Evolutionary conservation across 2,329 filamentous ascomycete genomes (phyloP).

Genomic region (Cladosporium sp.): DNA sequence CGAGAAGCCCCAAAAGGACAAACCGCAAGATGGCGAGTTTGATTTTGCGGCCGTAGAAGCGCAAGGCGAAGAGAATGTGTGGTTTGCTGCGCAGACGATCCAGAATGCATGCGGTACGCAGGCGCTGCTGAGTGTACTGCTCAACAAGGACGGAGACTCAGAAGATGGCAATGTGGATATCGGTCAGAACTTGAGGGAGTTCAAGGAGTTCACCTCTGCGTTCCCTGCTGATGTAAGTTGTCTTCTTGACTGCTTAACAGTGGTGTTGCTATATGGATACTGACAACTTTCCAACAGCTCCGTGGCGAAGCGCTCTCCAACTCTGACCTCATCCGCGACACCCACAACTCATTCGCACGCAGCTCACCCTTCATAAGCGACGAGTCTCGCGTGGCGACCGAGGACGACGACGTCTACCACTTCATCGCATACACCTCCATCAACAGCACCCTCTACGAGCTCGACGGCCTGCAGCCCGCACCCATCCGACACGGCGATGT

Average conservation of each 20-base stretch:
- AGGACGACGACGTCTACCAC: constrained; percentile 88
- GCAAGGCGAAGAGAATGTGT: constrained; percentile 47
- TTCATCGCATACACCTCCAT: constrained; percentile 93
- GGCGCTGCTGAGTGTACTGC: constrained; percentile 81
- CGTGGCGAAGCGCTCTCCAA: constrained; percentile 68
- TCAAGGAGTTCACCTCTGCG: constrained; percentile 81
- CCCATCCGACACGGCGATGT: constrained; percentile 77
- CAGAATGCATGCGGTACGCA: constrained; percentile 98
- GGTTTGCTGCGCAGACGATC: constrained; percentile 96
- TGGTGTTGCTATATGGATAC: too few species aligned
- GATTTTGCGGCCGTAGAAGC: constrained; percentile 61
- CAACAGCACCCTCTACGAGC: constrained; percentile 77
- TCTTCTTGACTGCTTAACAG: background rate
- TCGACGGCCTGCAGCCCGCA: constrained; percentile 88
- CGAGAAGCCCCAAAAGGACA: constrained; percentile 53
- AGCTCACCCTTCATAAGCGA: constrained; percentile 91
- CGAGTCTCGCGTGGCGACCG: constrained; percentile 66
- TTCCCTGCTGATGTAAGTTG: constrained; percentile 57
- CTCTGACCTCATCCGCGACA: constrained; percentile 53
- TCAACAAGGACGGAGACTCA: constrained; percentile 60
- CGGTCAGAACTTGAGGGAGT: constrained; percentile 65
- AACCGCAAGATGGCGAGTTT: constrained; percentile 75
- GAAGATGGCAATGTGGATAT: constrained; percentile 61
- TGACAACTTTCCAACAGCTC: constrained; percentile 42
- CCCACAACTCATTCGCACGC: constrained; percentile 86